Evolutionary conservation across 169 alveolate species (phyloP), one percentile per base, ranked within the genome.

Genomic region (Cryptosporidium canis): DNA sequence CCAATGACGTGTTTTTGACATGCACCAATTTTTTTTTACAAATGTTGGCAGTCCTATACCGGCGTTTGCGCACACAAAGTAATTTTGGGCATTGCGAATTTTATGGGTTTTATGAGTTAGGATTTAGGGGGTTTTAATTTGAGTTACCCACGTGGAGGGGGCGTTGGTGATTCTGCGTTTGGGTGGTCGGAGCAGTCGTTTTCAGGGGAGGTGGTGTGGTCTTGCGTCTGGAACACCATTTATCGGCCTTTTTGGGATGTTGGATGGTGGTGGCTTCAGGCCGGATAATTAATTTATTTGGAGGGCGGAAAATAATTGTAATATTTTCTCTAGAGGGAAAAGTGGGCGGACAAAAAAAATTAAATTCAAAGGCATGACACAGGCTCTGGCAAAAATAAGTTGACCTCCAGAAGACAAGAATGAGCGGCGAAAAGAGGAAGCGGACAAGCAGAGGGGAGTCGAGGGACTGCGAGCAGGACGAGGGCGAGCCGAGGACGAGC

Each of bases 261-360:
- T n/a, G n/a, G n/a, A n/a, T n/a, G n/a, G n/a, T n/a, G n/a, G n/a
- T n/a, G n/a, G n/a, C n/a, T n/a, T n/a, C n/a, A n/a, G n/a, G n/a
- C 33, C 9, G 0, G 35, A n/a, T 8, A 21, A 51, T 18, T 51
- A 18, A 51, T 51, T n/a, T 21, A 51, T 51, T 51, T 4, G 31
- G 3, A n/a, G 2, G 24, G 63, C 63, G 63, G 63, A 51, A 51
- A 51, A 45, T n/a, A n/a, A n/a, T n/a, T n/a, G 12, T 45, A 1
- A 45, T 14, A 45, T 21, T 8, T 51, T n/a, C 5, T 51, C 2
- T 51, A 27, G 37, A 33, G 63, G 63, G 63, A 65, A 58, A 39
- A 65, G 45, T 65, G 12, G 37, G 77, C 77, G 77, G 77, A 65
- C 31, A 65, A 65, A 65, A 16, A 39, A 11, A 39, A 39, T 65